Conservation (phyloP, 2,329 filamentous ascomycete genomes). For the Coniella vitis region DNA sequence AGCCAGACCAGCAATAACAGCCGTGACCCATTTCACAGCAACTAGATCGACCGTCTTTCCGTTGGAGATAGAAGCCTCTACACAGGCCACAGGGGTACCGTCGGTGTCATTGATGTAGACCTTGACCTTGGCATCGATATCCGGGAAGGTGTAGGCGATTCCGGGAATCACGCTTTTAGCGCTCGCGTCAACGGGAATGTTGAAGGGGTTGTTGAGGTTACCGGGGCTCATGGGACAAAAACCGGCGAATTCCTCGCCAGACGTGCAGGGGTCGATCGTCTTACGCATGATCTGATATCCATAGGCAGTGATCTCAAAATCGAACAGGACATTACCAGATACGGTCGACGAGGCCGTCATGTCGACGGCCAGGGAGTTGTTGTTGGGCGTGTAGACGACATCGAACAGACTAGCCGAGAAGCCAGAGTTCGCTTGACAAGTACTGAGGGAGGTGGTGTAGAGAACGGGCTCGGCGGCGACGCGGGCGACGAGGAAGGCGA, state of each 20-base stretch:
- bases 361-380: conserved; percentile 58
- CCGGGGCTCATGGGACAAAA: conserved; percentile 79
- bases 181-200: conserved; percentile 48
- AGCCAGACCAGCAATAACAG: conserved; percentile 68
- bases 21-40: conserved; percentile 73
- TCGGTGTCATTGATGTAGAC: conserved; percentile 64
- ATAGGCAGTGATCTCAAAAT: conserved; percentile 65
- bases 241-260: conserved; percentile 46
- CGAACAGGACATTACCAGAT: conserved; percentile 64
- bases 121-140: conserved; percentile 71
- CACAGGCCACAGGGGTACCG: conserved; percentile 59
- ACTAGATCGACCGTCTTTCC: conserved; percentile 77
- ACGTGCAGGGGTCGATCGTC: conserved; percentile 62
- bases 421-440: conserved; percentile 68
- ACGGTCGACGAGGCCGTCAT: conserved; percentile 69
- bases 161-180: conserved; percentile 60
- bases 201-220: conserved; percentile 46
- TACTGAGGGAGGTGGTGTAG: conserved; percentile 55
- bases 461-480: conserved; percentile 22
- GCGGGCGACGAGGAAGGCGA: conserved; percentile 16
- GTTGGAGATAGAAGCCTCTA: conserved; percentile 75
- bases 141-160: conserved; percentile 76
- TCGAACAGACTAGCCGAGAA: conserved; percentile 78
- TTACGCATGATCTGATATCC: conserved; percentile 59
- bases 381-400: conserved; percentile 61